Conservation (phyloP, 495 filamentous ascomycete species). For the Friedmanniomyces simplex region DNA sequence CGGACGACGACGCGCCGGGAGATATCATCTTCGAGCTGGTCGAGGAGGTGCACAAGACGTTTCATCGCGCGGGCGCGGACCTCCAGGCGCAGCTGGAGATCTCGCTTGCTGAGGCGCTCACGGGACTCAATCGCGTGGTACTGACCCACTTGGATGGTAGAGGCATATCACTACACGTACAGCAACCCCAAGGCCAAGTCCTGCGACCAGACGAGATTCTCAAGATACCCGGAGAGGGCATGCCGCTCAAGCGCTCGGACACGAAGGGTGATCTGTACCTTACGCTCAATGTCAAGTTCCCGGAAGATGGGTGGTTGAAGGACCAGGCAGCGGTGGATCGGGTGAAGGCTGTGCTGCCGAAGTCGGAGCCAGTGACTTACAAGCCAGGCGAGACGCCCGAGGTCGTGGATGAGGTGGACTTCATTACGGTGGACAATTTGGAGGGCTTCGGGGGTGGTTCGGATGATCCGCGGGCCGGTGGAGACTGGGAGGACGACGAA, state of each 20-base stretch:
- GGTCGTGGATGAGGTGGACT: slow-evolving; percentile 76
- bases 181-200: slow-evolving; percentile 57
- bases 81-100: slow-evolving; percentile 68
- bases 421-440: slow-evolving; percentile 65
- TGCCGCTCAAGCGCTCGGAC: slow-evolving; percentile 83
- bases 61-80: slow-evolving; percentile 73
- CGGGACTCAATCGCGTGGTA: slow-evolving; percentile 82
- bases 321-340: slow-evolving; percentile 54
- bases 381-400: slow-evolving; percentile 49
- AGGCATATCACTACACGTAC: slow-evolving; percentile 69
- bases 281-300: slow-evolving; percentile 77
- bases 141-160: slow-evolving; percentile 89
- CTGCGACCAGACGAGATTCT: slow-evolving; percentile 72
- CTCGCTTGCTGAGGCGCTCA: slow-evolving; percentile 72
- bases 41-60: slow-evolving; percentile 70
- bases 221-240: slow-evolving; percentile 79
- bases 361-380: slow-evolving; percentile 31
- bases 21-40: slow-evolving; percentile 82
- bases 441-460: slow-evolving; percentile 63
- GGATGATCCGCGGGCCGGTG: slow-evolving; percentile 58
- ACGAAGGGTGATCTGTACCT: slow-evolving; percentile 79
- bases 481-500: slow-evolving; percentile 71
- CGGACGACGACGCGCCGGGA: slow-evolving; percentile 72
- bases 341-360: slow-evolving; percentile 65
- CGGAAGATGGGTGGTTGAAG: slow-evolving; percentile 70